A percentile compares a stretch with the other conserved stretches of the same genome.
phyloP scores from a whole-genome alignment of 2,329 filamentous ascomycete species.

The Aspergillus sp. region DNA sequence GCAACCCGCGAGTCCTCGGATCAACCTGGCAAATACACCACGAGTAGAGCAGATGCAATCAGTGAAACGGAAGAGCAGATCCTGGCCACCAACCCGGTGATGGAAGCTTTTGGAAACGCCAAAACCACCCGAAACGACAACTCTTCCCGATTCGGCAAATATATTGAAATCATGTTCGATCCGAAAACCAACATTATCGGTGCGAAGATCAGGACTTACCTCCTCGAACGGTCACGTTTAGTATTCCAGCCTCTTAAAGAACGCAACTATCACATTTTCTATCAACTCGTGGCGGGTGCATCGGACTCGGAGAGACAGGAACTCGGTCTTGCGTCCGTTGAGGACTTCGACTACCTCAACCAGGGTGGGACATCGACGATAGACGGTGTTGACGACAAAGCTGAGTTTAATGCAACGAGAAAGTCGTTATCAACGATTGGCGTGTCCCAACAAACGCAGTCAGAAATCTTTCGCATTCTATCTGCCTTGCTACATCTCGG shows the following conservation, averaged over 20 bases:
- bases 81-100: slow-evolving; percentile 94
- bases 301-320: slow-evolving; percentile 73
- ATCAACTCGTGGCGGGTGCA: slow-evolving; percentile 90
- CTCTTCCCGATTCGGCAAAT: slow-evolving; percentile 97
- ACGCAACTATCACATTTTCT: slow-evolving; percentile 98
- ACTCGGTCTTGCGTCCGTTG: slow-evolving; percentile 68
- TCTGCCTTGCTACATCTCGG: slow-evolving; percentile 88
- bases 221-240: slow-evolving; percentile 87
- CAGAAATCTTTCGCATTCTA: slow-evolving; percentile 79
- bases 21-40: slow-evolving; percentile 67
- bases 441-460: slow-evolving; percentile 63
- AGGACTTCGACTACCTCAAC: slow-evolving; percentile 93
- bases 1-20: slow-evolving; percentile 92
- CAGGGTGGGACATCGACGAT: slow-evolving; percentile 87
- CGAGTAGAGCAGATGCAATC: slow-evolving; percentile 70
- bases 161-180: slow-evolving; percentile 99
- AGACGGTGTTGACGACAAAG: slow-evolving; percentile 90
- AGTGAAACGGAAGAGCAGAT: slow-evolving; percentile 99
- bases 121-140: slow-evolving; percentile 99
- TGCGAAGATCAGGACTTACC: slow-evolving; percentile 91
- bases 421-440: slow-evolving; percentile 83
- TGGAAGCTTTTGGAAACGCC: slow-evolving; percentile 99
- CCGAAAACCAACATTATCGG: slow-evolving; percentile 91
- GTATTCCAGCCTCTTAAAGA: slow-evolving; percentile 97
- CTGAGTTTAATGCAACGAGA: slow-evolving; percentile 83